Evolutionary conservation across 176 grass and related monocot genomes (phyloP).

Genomic region (Aegilops sharonensis): DNA sequence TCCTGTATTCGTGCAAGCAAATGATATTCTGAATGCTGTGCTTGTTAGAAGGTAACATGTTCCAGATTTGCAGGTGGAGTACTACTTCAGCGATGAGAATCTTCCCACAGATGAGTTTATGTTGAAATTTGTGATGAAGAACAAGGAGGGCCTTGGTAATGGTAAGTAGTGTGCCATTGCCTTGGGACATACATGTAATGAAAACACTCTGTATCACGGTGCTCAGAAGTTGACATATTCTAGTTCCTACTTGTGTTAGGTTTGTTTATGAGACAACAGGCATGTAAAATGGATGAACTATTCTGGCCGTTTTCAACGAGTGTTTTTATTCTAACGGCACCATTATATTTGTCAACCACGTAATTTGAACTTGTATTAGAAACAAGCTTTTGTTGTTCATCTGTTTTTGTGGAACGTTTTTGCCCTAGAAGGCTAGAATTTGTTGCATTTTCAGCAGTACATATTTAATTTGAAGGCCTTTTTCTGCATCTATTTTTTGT

Average conservation of each 20-base stretch:
- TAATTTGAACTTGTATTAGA: not conserved
- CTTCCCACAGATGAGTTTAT: conserved; percentile 71
- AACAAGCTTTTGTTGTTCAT: not conserved
- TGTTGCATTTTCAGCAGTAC: not conserved
- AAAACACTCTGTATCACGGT: not conserved
- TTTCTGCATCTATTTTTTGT: not conserved
- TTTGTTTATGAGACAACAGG: not conserved
- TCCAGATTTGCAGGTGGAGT: conserved; percentile 67
- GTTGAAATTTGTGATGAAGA: conserved; percentile 74
- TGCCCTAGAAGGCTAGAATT: not conserved
- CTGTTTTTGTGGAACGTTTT: not conserved
- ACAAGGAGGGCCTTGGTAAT: conserved; percentile 79
- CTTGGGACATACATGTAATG: conserved; percentile 1
- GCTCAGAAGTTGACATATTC: not conserved
- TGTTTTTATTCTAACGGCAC: not conserved
- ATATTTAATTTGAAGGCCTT: not conserved
- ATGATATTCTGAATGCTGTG: not conserved
- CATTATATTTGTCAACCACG: not conserved
- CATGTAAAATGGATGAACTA: not conserved
- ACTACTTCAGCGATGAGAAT: conserved; percentile 97
- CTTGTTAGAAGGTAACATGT: not conserved
- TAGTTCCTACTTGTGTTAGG: not conserved
- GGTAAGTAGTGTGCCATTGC: conserved; percentile 48
- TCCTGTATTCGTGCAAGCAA: conserved; percentile 1
- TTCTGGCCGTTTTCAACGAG: not conserved